Percentiles rank a stretch among this genome's conserved stretches.
Evolutionary conservation across 2,329 filamentous ascomycete species (phyloP).

Genomic region (Didymella sp.): DNA sequence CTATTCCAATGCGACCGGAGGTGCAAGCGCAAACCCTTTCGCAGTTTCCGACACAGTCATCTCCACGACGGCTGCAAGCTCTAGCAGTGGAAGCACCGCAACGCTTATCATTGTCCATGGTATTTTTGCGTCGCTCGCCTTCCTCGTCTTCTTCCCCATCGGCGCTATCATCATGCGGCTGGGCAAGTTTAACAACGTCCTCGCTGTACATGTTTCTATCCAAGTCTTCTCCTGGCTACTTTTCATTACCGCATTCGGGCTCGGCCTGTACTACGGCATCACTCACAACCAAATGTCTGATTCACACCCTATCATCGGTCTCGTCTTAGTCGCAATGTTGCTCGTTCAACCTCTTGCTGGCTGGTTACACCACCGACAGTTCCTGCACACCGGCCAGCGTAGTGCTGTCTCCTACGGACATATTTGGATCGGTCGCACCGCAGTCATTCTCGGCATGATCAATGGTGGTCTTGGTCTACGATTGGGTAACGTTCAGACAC

Average conservation of each 20-base stretch:
- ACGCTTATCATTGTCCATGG: constrained; percentile 49
- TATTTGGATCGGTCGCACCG: constrained; percentile 60
- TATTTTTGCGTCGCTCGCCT: constrained; percentile 48
- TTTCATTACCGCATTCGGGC: constrained; percentile 55
- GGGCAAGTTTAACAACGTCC: constrained; percentile 44
- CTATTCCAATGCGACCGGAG: constrained; percentile 18
- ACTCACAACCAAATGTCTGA: constrained; percentile 38
- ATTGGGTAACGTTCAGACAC: constrained; percentile 28
- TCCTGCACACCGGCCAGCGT: constrained; percentile 53
- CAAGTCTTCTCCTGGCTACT: constrained; percentile 56
- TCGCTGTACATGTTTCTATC: constrained; percentile 50
- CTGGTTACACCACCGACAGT: constrained; percentile 58
- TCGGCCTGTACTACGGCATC: constrained; percentile 58
- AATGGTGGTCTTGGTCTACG: constrained; percentile 62
- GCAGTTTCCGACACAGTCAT: constrained; percentile 7
- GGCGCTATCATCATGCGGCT: constrained; percentile 51
- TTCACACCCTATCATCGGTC: constrained; percentile 60
- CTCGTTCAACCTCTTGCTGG: constrained; percentile 62
- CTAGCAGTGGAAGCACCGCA: neutral
- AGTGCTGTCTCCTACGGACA: constrained; percentile 56
- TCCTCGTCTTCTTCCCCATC: constrained; percentile 49
- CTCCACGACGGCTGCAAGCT: constrained; percentile 18
- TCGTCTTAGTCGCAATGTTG: constrained; percentile 57
- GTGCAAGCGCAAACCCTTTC: constrained; percentile 20
- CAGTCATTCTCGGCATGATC: constrained; percentile 60